phyloP scores from a whole-genome alignment of 176 grass and related monocot species.

The Zizania latifolia region DNA sequence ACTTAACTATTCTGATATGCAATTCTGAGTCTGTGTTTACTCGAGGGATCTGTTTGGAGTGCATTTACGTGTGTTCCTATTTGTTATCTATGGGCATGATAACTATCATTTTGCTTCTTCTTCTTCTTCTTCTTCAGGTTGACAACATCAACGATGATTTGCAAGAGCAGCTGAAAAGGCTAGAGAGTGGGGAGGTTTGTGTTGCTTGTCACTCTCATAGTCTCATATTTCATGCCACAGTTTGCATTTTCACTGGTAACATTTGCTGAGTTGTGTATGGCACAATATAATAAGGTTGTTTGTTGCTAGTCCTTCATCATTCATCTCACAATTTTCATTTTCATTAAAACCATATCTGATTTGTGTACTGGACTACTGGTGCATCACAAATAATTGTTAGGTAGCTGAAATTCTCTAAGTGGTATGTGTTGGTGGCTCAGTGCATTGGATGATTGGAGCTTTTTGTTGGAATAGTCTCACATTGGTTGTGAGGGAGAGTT shows the following conservation, averaged over 20 bases:
- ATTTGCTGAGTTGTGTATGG: background rate
- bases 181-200: conserved; percentile 64
- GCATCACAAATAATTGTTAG: background rate
- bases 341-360: too few relatives aligned
- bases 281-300: background rate
- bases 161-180: conserved; percentile 51
- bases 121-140: conserved; percentile 73
- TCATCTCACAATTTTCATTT: background rate
- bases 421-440: too few relatives aligned
- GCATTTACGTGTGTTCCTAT: background rate
- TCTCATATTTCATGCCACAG: background rate
- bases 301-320: background rate
- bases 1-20: background rate
- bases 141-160: conserved; percentile 60
- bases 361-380: too few relatives aligned
- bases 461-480: too few relatives aligned
- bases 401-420: too few relatives aligned
- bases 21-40: background rate
- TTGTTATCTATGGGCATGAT: background rate
- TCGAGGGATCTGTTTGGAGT: background rate
- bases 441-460: too few relatives aligned
- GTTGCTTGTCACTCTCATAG: background rate
- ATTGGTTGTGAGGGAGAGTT: too few relatives aligned
- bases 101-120: background rate
- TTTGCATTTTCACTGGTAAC: background rate